Percentiles rank a stretch among this genome's conserved stretches.
phyloP scores from a whole-genome alignment of 2,329 filamentous ascomycete genomes.

The Teratosphaeria viscida region DNA sequence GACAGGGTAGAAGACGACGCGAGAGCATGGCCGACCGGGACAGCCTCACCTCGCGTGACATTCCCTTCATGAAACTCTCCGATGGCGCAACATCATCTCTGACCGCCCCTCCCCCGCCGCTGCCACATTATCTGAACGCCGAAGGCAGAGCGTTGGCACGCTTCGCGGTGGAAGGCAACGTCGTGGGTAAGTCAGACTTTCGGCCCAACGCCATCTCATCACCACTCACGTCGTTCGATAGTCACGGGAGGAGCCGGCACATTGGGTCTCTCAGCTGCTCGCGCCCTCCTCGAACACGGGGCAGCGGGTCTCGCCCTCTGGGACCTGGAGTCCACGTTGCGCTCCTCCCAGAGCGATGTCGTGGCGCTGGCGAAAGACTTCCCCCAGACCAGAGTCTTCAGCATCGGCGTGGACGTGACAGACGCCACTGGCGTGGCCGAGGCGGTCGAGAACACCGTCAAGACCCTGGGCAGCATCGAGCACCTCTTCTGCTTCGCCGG shows the following conservation, averaged over 20 bases:
- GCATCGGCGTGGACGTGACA: conserved; percentile 50
- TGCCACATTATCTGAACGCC: conserved; percentile 32
- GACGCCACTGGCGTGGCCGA: conserved; percentile 38
- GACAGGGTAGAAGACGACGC: neutral
- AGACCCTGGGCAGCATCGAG: conserved; percentile 41
- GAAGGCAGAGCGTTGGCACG: conserved; percentile 36
- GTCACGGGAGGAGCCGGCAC: conserved; percentile 59
- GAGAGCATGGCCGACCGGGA: conserved; percentile 30
- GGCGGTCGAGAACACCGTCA: conserved; percentile 32
- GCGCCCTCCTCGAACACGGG: conserved; percentile 60
- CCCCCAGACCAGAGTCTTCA: conserved; percentile 41
- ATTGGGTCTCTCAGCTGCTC: conserved; percentile 47
- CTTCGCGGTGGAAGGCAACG: conserved; percentile 44
- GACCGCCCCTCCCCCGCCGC: conserved; percentile 35
- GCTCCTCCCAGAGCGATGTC: conserved; percentile 33
- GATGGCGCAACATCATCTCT: conserved; percentile 30
- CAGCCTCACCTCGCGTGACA: conserved; percentile 32
- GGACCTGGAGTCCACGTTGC: conserved; percentile 42
- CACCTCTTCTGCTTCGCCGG: conserved; percentile 57
- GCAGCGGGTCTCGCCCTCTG: conserved; percentile 49
- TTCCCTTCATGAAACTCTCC: conserved; percentile 42
- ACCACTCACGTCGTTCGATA: conserved; percentile 14
- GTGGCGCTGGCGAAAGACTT: conserved; percentile 43
- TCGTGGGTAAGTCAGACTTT: conserved; percentile 34
- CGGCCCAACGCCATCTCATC: neutral